Evolutionary conservation across 345 rosid genomes (phyloP), one percentile per base, ranked within the genome.

Genomic region (Adansonia digitata): DNA sequence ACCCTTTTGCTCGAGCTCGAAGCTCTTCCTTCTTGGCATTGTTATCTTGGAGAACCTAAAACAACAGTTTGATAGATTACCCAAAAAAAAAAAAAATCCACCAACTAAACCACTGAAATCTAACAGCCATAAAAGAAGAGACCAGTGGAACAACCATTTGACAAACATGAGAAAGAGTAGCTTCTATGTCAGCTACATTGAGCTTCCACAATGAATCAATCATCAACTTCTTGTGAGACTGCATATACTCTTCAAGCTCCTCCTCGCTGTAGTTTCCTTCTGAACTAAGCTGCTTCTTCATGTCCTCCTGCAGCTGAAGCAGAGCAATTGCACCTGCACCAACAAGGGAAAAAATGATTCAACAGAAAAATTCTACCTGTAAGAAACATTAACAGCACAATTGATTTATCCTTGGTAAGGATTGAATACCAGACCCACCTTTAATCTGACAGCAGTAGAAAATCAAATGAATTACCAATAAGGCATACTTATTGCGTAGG

Each of bases 291-390:
- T 95, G 96, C 86, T 81, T 95, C 85, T 91, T 93, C 98, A 95
- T 95, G 72, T 95, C 99, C 81, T 93, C 98, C 76, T 95, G 98
- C 61, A 95, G 88, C 91, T 95, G 99, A 86, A 95, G 88, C 86
- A 95, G 81, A 61, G 99, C 97, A 82, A 90, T 85, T 75, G 99
- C 97, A 60, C 99, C 99, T 95, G 83, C 65, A 48, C 81, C 69
- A 66, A 82, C 72, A 49, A 65, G 20, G 40, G 64, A 29, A 14
- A 14, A 66, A 45, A 15, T 22, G 55, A 27, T 67, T 1, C 26
- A 67, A 29, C 39, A 26, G 39, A 43, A 45, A 4, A 67, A 14
- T 12, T 40, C 48, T 20, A 39, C 22, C 17, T 1, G 26, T 5
- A 40, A 29, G 14, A 69, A 29, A 17, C 5, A 0, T 5, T 52